These are phyloP conservation scores for Neoconidiobolus thromboides DNA, from an alignment of 371 early-diverging fungal species.

Conservation along the genomic window DNA sequence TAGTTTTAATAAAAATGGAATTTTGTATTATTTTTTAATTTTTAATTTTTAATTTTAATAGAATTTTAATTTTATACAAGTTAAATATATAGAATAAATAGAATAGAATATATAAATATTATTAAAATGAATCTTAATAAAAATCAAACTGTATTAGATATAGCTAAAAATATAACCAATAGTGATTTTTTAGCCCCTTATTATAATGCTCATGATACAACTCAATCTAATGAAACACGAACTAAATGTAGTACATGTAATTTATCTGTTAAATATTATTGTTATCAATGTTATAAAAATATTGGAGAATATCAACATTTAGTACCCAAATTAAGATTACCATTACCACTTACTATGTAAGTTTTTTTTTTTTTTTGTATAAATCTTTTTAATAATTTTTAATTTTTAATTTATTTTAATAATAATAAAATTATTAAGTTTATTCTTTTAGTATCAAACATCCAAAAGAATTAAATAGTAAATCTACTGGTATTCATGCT, in stretches of 20 bases:
- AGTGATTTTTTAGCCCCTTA: background rate
- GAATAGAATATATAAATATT: no score
- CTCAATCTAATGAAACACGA: background rate
- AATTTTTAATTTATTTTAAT: background rate
- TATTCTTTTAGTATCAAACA: constrained; percentile 43
- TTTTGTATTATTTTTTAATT: no score
- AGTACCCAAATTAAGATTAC: constrained; percentile 47
- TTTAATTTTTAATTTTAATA: no score
- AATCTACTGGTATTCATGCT: constrained; percentile 76
- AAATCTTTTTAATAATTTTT: background rate
- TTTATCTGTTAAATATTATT: constrained; percentile 44
- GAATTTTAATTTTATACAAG: no score
- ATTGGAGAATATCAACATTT: constrained; percentile 23
- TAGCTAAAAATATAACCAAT: background rate
- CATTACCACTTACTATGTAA: constrained; percentile 55
- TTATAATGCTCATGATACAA: background rate
- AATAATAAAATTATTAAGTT: background rate
- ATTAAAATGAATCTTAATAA: background rate
- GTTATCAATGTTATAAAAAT: constrained; percentile 42
- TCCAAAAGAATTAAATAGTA: constrained; percentile 52
- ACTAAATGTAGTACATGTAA: constrained; percentile 17
- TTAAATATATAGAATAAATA: no score
- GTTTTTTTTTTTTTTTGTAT: constrained; percentile 3
- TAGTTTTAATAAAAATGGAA: no score
- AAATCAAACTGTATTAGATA: background rate